phyloP scores from a whole-genome alignment of 371 early-diverging fungal species.

The Actinomucor elegans region DNA sequence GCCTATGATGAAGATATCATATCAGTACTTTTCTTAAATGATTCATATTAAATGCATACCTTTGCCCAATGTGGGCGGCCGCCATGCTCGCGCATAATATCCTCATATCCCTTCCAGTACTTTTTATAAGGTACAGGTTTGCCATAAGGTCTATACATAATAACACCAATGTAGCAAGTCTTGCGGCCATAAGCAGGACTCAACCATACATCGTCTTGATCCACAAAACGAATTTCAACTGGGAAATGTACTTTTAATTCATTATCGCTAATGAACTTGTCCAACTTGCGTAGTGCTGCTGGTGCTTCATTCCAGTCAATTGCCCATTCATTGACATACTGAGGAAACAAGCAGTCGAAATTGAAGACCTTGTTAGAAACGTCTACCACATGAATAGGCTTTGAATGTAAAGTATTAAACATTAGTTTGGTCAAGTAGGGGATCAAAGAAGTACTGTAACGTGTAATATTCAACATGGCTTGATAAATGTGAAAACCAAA shows the following conservation, averaged over 20 bases:
- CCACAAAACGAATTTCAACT: constrained; percentile 80
- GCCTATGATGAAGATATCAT: too few species aligned
- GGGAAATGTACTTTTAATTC: constrained; percentile 73
- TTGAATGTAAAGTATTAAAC: constrained; percentile 49
- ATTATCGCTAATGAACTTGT: constrained; percentile 56
- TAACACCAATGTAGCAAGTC: constrained; percentile 82
- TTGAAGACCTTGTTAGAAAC: constrained; percentile 76
- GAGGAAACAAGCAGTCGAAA: constrained; percentile 83
- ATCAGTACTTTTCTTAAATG: background rate
- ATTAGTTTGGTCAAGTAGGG: constrained; percentile 61
- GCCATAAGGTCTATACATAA: constrained; percentile 84
- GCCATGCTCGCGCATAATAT: constrained; percentile 69
- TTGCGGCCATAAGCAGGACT: constrained; percentile 72
- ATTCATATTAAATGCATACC: constrained; percentile 35
- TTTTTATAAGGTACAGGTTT: constrained; percentile 71
- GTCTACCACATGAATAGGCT: constrained; percentile 56
- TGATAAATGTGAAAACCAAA: constrained; percentile 69
- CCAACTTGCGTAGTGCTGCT: constrained; percentile 62
- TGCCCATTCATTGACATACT: constrained; percentile 88
- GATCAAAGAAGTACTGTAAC: constrained; percentile 59
- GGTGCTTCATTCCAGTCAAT: constrained; percentile 69
- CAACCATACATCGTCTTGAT: constrained; percentile 76
- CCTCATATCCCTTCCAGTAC: constrained; percentile 78
- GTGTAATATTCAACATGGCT: constrained; percentile 60
- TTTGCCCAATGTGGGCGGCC: constrained; percentile 92